Evolutionary conservation across 2,329 filamentous ascomycete genomes (phyloP), one percentile per base, ranked within the genome.

Genomic region (Bipolaris cookei): DNA sequence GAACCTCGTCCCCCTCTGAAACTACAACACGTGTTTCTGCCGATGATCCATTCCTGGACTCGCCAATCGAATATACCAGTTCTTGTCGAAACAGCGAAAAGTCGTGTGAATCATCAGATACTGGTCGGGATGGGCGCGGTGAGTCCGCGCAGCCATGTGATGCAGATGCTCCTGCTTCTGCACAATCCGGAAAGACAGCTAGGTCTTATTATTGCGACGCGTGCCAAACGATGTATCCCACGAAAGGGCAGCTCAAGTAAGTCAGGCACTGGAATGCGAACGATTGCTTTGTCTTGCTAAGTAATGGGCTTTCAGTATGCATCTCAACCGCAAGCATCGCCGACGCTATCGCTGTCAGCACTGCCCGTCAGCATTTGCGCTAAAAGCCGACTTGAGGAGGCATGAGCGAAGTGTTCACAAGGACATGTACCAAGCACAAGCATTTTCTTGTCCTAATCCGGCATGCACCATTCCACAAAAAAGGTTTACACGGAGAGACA

Each of bases 401-500:
- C 63, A 64, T 28, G 23, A 51, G 23, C 49, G 41, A 13, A 62
- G 54, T 14, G 57, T 64, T 2, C 59, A 66, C 43, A 37, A 49
- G 3, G 47, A 62, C 3, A 21, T 49, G 6, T 43, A 54, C 25
- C 11, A 44, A 30, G 25, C 18, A 14, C 45, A 56, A n/a, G n/a
- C 43, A 6, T 64, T 54, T 16, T 47, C 32, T 3, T 65, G 61
- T 43, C 21, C 53, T n/a, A 63, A 60, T 44, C 39, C 28, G 11
- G 25, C 16, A 6, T 64, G 56, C 25, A 32, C 51, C 2, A 58
- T 54, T 28, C 54, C 59, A 6, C 14, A 56, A 14, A 63, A 45
- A 61, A 59, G 37, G 61, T 58, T 18, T 58, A 56, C 50, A 65
- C 70, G 43, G 66, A 49, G 54, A 38, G 35, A 38, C n/a, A 38